phyloP scores from a whole-genome alignment of 192 early-diverging fungal genomes.

The Coemansia sp. region DNA sequence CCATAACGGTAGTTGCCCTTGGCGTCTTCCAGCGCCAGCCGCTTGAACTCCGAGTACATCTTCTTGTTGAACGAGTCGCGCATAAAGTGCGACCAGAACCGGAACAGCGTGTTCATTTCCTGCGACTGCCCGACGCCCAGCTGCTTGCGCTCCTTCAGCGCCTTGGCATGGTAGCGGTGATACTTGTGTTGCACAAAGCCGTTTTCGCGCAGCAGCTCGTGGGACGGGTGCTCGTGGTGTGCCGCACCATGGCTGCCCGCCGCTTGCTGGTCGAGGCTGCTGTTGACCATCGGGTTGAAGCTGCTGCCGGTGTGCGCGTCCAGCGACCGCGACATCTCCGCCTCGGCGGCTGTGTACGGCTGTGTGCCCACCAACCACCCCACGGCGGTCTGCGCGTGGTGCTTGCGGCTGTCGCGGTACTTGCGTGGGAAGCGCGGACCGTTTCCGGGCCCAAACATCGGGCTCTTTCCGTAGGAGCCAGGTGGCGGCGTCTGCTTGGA shows the following conservation, averaged over 20 bases:
- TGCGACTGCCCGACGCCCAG: conserved; percentile 84
- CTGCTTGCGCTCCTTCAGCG: conserved; percentile 87
- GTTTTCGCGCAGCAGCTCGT: conserved; percentile 91
- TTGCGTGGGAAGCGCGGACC: conserved; percentile 52
- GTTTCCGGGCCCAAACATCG: conserved; percentile 44
- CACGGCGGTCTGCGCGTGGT: conserved; percentile 64
- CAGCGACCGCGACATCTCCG: conserved; percentile 52
- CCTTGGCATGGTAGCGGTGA: conserved; percentile 89
- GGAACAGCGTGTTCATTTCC: conserved; percentile 96
- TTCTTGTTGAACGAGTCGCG: conserved; percentile 92
- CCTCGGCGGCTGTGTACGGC: conserved; percentile 57
- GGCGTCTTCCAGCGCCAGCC: conserved; percentile 84
- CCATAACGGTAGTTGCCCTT: conserved; percentile 85
- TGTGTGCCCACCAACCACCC: conserved; percentile 74
- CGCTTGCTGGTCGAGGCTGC: conserved; percentile 25
- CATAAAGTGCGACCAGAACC: conserved; percentile 98
- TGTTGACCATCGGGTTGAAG: conserved; percentile 30
- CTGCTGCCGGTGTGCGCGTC: conserved; percentile 48
- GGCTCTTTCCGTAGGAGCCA: conserved; percentile 49
- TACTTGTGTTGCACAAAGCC: conserved; percentile 99
- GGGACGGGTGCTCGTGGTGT: conserved; percentile 80
- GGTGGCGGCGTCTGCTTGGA: conserved; percentile 14
- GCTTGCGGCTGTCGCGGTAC: conserved; percentile 60
- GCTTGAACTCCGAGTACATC: conserved; percentile 93
- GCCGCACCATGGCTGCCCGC: conserved; percentile 17